Percentiles rank a stretch among this genome's conserved stretches.
These are phyloP conservation scores for Solanum aculeatissimum DNA, from an alignment of 305 asterid species.

Conservation along the genomic window DNA sequence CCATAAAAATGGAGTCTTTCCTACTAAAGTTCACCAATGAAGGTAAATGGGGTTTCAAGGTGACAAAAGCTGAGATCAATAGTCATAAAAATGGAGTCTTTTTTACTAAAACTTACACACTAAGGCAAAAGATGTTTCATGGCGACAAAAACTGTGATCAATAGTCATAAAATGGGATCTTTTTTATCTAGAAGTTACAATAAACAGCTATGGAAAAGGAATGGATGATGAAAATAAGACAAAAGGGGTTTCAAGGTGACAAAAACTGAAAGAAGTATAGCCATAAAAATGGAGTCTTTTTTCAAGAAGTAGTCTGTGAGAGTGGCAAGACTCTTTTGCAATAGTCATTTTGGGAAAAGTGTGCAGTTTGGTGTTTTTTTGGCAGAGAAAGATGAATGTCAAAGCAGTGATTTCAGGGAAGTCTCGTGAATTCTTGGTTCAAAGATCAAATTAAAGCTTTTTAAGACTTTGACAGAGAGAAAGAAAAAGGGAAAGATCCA, in stretches of 20 bases:
- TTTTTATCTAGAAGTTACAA: background rate
- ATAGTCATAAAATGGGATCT: background rate
- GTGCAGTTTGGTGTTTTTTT: constrained; percentile 4
- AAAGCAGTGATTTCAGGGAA: constrained; percentile 43
- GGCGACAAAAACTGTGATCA: constrained; percentile 4
- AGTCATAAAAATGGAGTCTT: background rate
- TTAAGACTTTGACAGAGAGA: constrained; percentile 1
- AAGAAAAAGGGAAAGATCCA: background rate
- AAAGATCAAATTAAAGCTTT: background rate
- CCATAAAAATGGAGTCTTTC: constrained; percentile 5
- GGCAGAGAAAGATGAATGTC: constrained; percentile 20
- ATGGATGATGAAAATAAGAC: background rate
- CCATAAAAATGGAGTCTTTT: constrained; percentile 4
- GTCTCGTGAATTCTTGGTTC: constrained; percentile 71
- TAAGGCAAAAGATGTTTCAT: background rate
- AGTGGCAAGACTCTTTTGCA: constrained; percentile 3
- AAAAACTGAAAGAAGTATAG: constrained; percentile 1
- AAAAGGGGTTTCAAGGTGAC: constrained; percentile 4
- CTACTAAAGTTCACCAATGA: background rate
- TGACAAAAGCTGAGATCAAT: background rate
- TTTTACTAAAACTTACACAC: background rate
- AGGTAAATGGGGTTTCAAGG: background rate
- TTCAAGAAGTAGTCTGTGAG: constrained; percentile 22
- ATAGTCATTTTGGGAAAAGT: constrained; percentile 28
- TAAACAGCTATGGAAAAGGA: background rate